Base-by-base conservation (phyloP, 257 asterid species). In the Nicotiana knightiana region DNA sequence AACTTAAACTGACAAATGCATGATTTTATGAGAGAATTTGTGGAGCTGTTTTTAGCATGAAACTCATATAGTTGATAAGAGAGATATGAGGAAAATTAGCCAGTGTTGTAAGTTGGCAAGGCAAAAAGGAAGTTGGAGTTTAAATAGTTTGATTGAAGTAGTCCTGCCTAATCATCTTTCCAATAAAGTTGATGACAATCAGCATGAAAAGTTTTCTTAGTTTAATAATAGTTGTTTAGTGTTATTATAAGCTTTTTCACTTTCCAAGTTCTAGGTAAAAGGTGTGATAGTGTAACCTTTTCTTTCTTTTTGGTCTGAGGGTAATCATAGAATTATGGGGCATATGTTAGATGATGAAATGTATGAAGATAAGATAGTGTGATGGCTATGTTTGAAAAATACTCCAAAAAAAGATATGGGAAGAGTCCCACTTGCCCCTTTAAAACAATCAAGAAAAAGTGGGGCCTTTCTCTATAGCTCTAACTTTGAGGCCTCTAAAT, bases 391-490 rank as follows among this genome's bases (percentile, higher is more conserved):
- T 78, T 78, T 78, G 55, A 78, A 79, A 77, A 79, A 78, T 78
- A 53, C 57, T 66, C 77, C 48, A 82, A 26, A 83, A 39, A 83
- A 79, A 51, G 86, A 57, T 5, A 54, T 79, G 71, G 87, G 87
- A 48, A 77, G 82, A 81, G 53, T 48, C 86, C 94, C 96, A 91
- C 92, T 85, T 81, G 86, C 83, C 81, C 86, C 90, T 77, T 84
- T 79, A 78, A n/a, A 55, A 83, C 86, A 89, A 81, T 79, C 64
- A 37, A 75, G 63, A 75, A 73, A 39, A 70, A 79, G 90, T 88
- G 89, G 86, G 86, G 48, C 87, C 53, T 67, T 67, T 58, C 85
- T 85, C 79, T 68, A 54, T 30, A 71, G 68, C 59, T 62, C 32
- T 15, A 32, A 10, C 61, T 28, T 24, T 8, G 10, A 71, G 53